phyloP scores from a whole-genome alignment of 345 rosid genomes.

The Zanthoxylum bungeanum region DNA sequence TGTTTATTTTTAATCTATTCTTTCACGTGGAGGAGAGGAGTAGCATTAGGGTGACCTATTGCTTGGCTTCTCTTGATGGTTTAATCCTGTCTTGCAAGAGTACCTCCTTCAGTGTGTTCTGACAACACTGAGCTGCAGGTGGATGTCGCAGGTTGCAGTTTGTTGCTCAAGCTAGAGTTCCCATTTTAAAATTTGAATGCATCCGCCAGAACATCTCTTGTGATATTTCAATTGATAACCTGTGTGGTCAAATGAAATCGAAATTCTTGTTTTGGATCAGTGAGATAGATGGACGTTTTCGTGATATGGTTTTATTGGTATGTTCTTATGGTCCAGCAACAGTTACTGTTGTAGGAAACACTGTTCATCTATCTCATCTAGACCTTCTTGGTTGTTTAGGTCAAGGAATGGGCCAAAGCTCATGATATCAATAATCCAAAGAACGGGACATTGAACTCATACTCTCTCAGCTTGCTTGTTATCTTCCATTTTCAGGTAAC shows the following conservation, averaged over 20 bases:
- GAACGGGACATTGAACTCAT: conserved; percentile 71
- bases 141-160: conserved; percentile 50
- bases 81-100: conserved; percentile 1
- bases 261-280: conserved; percentile 75
- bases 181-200: conserved; percentile 69
- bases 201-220: conserved; percentile 54
- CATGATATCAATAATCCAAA: conserved; percentile 71
- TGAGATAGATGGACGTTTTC: conserved; percentile 79
- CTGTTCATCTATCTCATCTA: neutral
- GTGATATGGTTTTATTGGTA: conserved; percentile 79
- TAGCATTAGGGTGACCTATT: neutral
- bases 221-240: conserved; percentile 81
- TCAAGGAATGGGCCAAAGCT: conserved; percentile 97
- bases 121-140: conserved; percentile 37
- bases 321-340: conserved; percentile 10
- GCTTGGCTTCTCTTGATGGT: neutral
- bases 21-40: neutral
- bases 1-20: neutral
- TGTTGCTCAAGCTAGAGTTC: conserved; percentile 68
- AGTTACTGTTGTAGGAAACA: neutral
- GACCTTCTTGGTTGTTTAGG: conserved; percentile 38
- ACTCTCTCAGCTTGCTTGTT: conserved; percentile 75
- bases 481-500: conserved; percentile 95
- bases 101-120: neutral
- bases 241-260: conserved; percentile 73